phyloP scores from a whole-genome alignment of 331 rosid species.

The Malus hybrid region DNA sequence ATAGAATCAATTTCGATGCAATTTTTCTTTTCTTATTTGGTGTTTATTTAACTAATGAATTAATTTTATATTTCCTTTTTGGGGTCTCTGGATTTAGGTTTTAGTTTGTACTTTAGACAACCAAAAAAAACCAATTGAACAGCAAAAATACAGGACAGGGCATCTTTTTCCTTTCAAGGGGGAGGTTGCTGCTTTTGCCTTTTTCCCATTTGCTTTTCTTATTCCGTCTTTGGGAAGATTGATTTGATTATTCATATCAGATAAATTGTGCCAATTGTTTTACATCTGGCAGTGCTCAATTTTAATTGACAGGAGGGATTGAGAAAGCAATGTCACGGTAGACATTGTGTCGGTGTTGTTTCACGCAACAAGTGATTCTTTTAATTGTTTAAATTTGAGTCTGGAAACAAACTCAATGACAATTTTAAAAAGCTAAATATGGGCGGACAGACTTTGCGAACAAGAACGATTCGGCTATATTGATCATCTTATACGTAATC shows the following conservation, averaged over 20 bases:
- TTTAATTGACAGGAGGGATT: not conserved
- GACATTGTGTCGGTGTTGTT: not conserved
- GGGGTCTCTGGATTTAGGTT: constrained; percentile 13
- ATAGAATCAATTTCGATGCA: constrained; percentile 22
- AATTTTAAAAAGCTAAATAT: too few relatives aligned
- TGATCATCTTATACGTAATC: not conserved
- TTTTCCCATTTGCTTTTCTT: not conserved
- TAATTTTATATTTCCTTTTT: not conserved
- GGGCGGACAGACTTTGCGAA: too few relatives aligned
- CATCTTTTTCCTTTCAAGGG: constrained; percentile 30
- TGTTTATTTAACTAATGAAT: not conserved
- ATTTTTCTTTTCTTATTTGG: constrained; percentile 1
- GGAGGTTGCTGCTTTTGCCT: not conserved
- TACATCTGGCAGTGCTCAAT: not conserved
- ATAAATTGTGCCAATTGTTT: constrained; percentile 12
- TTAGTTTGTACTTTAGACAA: constrained; percentile 24
- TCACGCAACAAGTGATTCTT: not conserved
- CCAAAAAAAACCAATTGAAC: constrained; percentile 22
- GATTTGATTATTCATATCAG: constrained; percentile 23
- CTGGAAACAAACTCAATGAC: too few relatives aligned
- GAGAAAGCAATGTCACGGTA: constrained; percentile 13
- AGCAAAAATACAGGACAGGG: constrained; percentile 18
- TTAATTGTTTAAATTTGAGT: not conserved
- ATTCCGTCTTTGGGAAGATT: not conserved
- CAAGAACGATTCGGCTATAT: too few relatives aligned